These are phyloP conservation scores for Lodderomyces theae DNA, from an alignment of 1,139 yeast genomes.

Conservation along the genomic window DNA sequence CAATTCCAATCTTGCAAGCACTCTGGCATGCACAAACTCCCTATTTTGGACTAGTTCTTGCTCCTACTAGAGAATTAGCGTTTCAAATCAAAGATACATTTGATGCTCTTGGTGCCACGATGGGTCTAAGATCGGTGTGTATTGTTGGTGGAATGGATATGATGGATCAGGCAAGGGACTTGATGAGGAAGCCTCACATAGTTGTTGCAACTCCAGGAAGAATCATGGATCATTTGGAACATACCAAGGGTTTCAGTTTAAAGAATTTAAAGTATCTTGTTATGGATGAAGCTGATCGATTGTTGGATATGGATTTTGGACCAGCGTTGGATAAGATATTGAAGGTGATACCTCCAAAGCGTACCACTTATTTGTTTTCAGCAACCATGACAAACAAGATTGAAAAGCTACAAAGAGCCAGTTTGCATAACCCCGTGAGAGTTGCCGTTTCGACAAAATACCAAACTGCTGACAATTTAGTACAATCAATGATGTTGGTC, in stretches of 20 bases:
- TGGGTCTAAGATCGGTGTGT: slow-evolving; percentile 87
- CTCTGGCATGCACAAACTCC: slow-evolving; percentile 88
- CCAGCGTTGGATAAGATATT: slow-evolving; percentile 88
- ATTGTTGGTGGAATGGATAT: slow-evolving; percentile 98
- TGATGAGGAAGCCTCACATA: slow-evolving; percentile 91
- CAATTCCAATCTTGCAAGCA: slow-evolving; percentile 86
- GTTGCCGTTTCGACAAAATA: slow-evolving; percentile 87
- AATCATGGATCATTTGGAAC: slow-evolving; percentile 90
- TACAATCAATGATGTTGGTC: slow-evolving; percentile 86
- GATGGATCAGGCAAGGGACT: slow-evolving; percentile 95
- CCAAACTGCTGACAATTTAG: slow-evolving; percentile 88
- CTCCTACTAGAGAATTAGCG: slow-evolving; percentile 97
- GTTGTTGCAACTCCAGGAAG: slow-evolving; percentile 84
- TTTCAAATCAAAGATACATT: slow-evolving; percentile 94
- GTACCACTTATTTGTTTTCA: slow-evolving; percentile 86
- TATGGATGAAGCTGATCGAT: slow-evolving; percentile 96
- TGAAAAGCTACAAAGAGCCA: slow-evolving; percentile 91
- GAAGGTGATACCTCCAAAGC: slow-evolving; percentile 86
- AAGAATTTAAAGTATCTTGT: slow-evolving; percentile 79
- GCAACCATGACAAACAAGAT: slow-evolving; percentile 97
- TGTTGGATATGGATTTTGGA: slow-evolving; percentile 95
- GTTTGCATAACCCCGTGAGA: slow-evolving; percentile 82
- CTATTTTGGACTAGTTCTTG: slow-evolving; percentile 82
- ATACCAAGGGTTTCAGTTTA: slow-evolving; percentile 87
- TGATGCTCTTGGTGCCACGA: slow-evolving; percentile 84